A percentile compares a stretch with the other conserved stretches of the same genome.
These are phyloP conservation scores for Graphilbum fragrans DNA, from an alignment of 2,329 filamentous ascomycete genomes.

Conservation along the genomic window DNA sequence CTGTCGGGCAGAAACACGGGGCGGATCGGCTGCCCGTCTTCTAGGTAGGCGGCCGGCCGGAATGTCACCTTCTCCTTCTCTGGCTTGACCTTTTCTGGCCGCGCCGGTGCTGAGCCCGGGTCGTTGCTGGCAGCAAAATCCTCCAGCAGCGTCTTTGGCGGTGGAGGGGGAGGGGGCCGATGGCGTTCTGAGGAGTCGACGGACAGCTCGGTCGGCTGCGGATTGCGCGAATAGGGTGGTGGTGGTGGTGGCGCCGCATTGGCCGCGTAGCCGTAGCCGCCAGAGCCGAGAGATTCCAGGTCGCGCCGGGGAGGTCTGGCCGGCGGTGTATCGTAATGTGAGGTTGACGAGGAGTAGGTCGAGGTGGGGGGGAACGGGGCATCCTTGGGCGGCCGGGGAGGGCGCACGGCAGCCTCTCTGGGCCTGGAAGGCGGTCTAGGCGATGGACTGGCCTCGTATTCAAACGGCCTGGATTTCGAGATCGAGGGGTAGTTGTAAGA, in stretches of 20 bases:
- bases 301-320: conserved; percentile 1
- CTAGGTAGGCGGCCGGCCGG: conserved; percentile 73
- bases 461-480: conserved; percentile 34
- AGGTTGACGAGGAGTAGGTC: too few species aligned
- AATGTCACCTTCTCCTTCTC: conserved; percentile 57
- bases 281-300: not conserved
- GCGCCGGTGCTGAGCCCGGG: not conserved
- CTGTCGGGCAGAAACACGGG: conserved; percentile 75
- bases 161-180: conserved; percentile 15
- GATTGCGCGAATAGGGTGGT: not conserved
- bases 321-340: not conserved
- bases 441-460: conserved; percentile 26
- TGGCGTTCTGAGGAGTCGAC: too few species aligned
- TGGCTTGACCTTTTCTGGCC: conserved; percentile 20
- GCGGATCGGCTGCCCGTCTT: conserved; percentile 76
- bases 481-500: conserved; percentile 47
- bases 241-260: not conserved
- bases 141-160: conserved; percentile 7
- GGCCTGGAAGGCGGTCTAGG: not conserved
- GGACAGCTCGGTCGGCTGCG: too few species aligned
- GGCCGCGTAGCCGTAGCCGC: not conserved
- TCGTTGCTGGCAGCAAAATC: not conserved
- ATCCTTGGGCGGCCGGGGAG: conserved; percentile 26
- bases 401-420: conserved; percentile 4
- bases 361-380: too few species aligned